phyloP scores from a whole-genome alignment of 192 early-diverging fungal species.

The Anaeromyces robustus region DNA sequence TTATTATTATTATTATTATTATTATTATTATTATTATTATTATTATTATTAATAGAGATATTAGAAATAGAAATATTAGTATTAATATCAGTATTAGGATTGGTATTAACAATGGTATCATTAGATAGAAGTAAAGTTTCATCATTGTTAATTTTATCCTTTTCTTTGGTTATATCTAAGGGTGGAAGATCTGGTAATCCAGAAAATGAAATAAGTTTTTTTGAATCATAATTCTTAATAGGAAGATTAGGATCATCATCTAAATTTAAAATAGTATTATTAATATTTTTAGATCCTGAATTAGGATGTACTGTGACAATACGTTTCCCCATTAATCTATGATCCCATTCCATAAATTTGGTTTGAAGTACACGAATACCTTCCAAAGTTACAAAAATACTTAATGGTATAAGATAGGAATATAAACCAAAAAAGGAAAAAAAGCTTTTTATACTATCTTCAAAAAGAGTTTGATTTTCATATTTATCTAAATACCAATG shows the following conservation, averaged over 20 bases:
- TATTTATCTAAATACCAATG: neutral
- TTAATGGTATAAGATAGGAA: slow-evolving; percentile 58
- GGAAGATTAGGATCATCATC: neutral
- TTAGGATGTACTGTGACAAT: neutral
- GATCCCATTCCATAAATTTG: slow-evolving; percentile 47
- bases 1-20: too few species aligned
- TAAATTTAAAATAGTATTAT: neutral
- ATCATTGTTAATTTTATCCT: too few species aligned
- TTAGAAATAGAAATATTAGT: too few species aligned
- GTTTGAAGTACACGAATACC: slow-evolving; percentile 46
- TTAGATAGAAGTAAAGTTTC: too few species aligned
- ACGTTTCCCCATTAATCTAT: slow-evolving; percentile 21
- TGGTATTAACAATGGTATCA: too few species aligned
- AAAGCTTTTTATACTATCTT: neutral
- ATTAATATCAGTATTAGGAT: too few species aligned
- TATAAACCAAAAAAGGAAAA: slow-evolving; percentile 34
- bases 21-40: too few species aligned
- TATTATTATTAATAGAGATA: too few species aligned
- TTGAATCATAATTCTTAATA: neutral
- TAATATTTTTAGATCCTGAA: neutral
- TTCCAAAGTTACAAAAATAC: slow-evolving; percentile 58
- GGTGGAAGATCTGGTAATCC: neutral
- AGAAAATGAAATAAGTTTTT: neutral
- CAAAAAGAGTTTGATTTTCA: neutral
- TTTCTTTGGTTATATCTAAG: too few species aligned